Base-by-base conservation (phyloP, 179 eudicot genomes). In the Carnegiea gigantea region DNA sequence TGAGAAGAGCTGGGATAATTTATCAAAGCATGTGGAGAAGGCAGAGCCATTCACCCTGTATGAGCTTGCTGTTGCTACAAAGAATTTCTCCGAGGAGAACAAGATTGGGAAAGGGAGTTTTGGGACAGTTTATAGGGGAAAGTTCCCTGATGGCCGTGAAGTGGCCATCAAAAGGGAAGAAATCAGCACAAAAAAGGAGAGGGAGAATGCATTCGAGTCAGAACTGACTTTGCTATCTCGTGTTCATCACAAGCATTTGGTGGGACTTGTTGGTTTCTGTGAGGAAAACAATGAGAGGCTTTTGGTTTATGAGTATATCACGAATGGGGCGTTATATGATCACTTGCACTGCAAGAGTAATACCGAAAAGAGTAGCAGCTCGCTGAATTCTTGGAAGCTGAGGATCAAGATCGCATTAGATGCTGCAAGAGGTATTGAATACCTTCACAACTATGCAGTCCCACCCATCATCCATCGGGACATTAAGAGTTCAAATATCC, bases 401-500 rank as follows among this genome's bases (percentile, higher is more conserved):
- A 88, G 95, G 83, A 87, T 90, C 70, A 90, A 92, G 77, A 78
- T 90, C 4, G 92, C 92, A 0, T 73, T 92, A 43, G 93, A 92
- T 80, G 89, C 93, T 3, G 92, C 95, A 3, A 85, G 93, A 77
- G 92, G 93, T 80, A 87, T 92, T 3, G 93, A 90, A 78, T 90
- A 92, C 83, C 92, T 92, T 49, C 93, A 92, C 49, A 92, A 87
- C 80, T 90, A 90, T 15, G 93, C 91, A 1, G 91, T 90, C 48
- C 95, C 95, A 18, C 86, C 95, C 24, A 89, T 92, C 28, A 90
- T 89, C 75, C 95, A 92, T 77, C 81, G 93, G 6, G 95, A 92
- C 82, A 88, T 92, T 18, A 90, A 92, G 83, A 89, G 87, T 46
- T 90, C 93, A 24, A 90, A 90, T 84, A 88, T 89, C 30, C 87